Base-by-base conservation (phyloP, 768 basidiomycete genomes). In the Butyriboletus loyo region DNA sequence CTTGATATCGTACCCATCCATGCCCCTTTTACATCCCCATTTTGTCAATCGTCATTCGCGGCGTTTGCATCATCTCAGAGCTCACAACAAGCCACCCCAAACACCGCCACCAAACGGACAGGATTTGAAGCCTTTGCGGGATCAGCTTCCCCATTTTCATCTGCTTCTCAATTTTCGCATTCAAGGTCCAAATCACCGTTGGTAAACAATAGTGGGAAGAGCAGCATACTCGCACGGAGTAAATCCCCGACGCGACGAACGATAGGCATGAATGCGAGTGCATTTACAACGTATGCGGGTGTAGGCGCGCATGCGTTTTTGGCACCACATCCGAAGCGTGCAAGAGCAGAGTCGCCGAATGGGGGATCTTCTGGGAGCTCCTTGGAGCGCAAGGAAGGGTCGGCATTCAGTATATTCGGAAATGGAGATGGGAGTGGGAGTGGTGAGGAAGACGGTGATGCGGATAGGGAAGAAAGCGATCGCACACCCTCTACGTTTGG, bases 281-380 rank as follows among this genome's bases (percentile, higher is more conserved):
- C 83, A 13, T 89, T 89, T 60, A 79, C 81, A 8, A 77, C 81
- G 14, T 89, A 87, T 66, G 78, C 80, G 4, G 69, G 73, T 22
- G 67, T 69, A 7, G 74, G 79, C 0, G 72, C 70, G 22, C 79
- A 84, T 50, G 73, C 76, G 34, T 69, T 69, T 39, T 48, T 52
- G 24, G 56, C 53, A 5, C 78, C 85, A 14, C 70, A 69, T 27
- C 71, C 75, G 41, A 87, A 85, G 66, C 80, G 83, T 25, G 77
- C 77, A 8, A 74, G 82, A 41, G 78, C 78, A 6, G 78, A 66
- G 10, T 79, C 80, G 8, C 81, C 81, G 6, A 70, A 70, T 48
- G 73, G 68, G 17, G 68, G 66, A n/a, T 70, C 75, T 30, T 73
- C 75, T 7, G 58, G 72, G 30, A 76, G 77, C 59, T 78, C 78